Percentiles rank a stretch among this genome's conserved stretches.
Evolutionary conservation across 2,329 filamentous ascomycete genomes (phyloP).

Genomic region (Trichoderma harzianum): DNA sequence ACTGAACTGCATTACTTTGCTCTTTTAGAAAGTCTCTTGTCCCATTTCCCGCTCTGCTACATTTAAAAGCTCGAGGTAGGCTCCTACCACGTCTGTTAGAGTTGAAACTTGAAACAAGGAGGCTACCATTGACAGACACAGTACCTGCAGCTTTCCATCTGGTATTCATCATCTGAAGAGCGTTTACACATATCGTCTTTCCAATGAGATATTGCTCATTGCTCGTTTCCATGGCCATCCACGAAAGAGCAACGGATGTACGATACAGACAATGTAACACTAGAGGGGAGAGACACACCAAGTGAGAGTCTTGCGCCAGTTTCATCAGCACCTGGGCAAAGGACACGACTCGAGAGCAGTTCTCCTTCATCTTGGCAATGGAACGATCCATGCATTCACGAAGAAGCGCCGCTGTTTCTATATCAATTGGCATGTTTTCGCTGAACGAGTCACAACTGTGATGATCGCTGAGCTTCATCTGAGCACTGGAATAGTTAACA

Average conservation of each 20-base stretch:
- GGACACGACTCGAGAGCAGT: background rate
- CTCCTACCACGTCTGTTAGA: background rate
- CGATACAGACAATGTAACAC: background rate
- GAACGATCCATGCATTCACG: background rate
- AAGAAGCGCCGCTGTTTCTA: background rate
- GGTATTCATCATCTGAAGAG: background rate
- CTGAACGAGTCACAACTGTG: background rate
- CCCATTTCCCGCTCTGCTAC: background rate
- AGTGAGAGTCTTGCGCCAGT: background rate
- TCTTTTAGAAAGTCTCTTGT: background rate
- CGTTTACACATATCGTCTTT: background rate
- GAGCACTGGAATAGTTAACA: background rate
- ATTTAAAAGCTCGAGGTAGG: background rate
- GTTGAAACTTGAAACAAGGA: background rate
- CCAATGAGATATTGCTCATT: background rate
- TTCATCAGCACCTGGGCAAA: background rate
- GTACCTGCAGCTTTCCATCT: background rate
- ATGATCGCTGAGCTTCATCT: background rate
- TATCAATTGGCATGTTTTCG: background rate
- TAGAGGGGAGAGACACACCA: background rate
- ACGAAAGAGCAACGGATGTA: background rate
- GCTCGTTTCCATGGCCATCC: background rate
- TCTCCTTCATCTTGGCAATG: background rate
- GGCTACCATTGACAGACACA: background rate
- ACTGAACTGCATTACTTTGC: background rate